A percentile compares a stretch with the other conserved stretches of the same genome.
Evolutionary conservation across 75 land plant species (phyloP).

Genomic region (Picea sitchensis): DNA sequence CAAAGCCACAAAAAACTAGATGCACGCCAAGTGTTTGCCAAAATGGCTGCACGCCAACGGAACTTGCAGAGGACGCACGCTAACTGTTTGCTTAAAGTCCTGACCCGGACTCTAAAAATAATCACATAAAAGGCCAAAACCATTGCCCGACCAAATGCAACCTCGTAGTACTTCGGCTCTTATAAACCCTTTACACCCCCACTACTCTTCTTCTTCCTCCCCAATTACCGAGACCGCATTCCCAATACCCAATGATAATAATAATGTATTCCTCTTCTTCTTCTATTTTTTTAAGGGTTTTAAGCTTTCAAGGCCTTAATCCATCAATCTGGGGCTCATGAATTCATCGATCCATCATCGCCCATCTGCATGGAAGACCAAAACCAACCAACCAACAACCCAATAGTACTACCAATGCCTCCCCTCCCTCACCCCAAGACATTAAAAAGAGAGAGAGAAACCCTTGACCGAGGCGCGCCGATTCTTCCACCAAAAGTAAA

Average conservation of each 20-base stretch:
- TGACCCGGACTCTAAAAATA: neutral
- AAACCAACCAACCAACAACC: neutral
- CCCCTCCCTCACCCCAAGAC: neutral
- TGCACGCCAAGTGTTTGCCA: conserved; percentile 11
- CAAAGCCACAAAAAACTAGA: conserved; percentile 1
- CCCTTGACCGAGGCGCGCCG: conserved; percentile 4
- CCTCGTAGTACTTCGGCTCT: no score
- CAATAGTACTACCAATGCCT: neutral
- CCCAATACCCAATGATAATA: neutral
- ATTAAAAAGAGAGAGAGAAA: conserved; percentile 5
- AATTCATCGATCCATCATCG: neutral
- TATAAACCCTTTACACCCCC: no score
- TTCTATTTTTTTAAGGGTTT: neutral
- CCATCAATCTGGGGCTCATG: neutral
- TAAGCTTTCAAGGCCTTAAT: neutral
- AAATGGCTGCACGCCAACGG: conserved; percentile 7
- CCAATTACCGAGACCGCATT: neutral
- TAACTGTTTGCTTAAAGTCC: conserved; percentile 9
- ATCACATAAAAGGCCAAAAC: no score
- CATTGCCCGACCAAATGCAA: no score
- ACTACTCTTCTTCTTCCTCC: no score
- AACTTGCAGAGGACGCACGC: conserved; percentile 5
- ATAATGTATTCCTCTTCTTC: no score
- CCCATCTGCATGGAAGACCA: neutral
- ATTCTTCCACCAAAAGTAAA: neutral